These are phyloP conservation scores for Aureobasidium sp. DNA, from an alignment of 2,329 filamentous ascomycete genomes.

Conservation along the genomic window DNA sequence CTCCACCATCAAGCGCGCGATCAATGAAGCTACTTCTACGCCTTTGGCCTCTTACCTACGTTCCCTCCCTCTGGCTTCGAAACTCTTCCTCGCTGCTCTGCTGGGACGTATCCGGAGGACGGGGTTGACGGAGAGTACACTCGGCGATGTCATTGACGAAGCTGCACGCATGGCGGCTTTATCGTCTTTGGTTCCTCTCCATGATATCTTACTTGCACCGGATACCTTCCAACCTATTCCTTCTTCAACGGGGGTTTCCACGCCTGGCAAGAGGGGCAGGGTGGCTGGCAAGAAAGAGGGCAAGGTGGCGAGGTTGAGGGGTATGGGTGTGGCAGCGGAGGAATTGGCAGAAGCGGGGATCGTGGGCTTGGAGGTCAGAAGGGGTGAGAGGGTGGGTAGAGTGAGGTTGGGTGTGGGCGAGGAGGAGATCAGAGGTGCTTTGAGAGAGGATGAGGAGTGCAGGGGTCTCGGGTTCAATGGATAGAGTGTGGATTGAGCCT, in stretches of 20 bases:
- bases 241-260: conserved; percentile 14
- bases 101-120: conserved; percentile 70
- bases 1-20: conserved; percentile 84
- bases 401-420: conserved; percentile 78
- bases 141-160: conserved; percentile 86
- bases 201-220: conserved; percentile 48
- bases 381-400: conserved; percentile 78
- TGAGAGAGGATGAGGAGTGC: conserved; percentile 80
- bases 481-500: conserved; percentile 6
- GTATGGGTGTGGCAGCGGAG: conserved; percentile 63
- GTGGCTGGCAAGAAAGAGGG: conserved; percentile 25
- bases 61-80: conserved; percentile 68
- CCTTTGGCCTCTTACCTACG: conserved; percentile 85
- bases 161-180: conserved; percentile 59
- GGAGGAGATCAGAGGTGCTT: conserved; percentile 80
- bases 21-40: conserved; percentile 88
- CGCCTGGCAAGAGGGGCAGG: conserved; percentile 26
- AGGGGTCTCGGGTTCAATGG: conserved; percentile 60
- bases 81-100: conserved; percentile 77
- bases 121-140: conserved; percentile 75
- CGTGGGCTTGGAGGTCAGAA: conserved; percentile 67
- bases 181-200: conserved; percentile 51
- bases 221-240: conserved; percentile 27
- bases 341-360: conserved; percentile 83
- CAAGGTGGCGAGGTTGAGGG: conserved; percentile 41